These are phyloP conservation scores for Coemansia umbellata DNA, from an alignment of 192 early-diverging fungal genomes.

Conservation along the genomic window DNA sequence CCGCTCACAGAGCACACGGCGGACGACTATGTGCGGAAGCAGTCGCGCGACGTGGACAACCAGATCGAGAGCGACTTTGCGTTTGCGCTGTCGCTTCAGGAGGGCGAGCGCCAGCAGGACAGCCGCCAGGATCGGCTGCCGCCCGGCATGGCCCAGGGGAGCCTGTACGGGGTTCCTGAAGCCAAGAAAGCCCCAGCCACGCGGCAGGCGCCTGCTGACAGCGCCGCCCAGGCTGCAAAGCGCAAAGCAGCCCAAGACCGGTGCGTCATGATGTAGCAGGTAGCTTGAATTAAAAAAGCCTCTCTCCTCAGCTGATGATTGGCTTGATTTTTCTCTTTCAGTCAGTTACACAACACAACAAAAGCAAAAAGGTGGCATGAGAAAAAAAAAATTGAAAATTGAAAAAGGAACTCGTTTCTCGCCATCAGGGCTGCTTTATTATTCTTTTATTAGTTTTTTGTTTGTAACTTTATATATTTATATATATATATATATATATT, in stretches of 20 bases:
- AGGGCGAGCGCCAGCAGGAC: constrained; percentile 23
- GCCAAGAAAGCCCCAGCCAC: constrained; percentile 10
- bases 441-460: constrained; percentile 3
- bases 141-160: constrained; percentile 21
- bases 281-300: not conserved
- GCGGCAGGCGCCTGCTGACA: not conserved
- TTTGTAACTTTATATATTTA: not conserved
- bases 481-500: not conserved
- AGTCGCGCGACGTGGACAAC: not conserved
- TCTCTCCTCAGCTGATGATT: too few relatives aligned
- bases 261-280: not conserved
- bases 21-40: constrained; percentile 19
- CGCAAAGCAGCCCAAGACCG: not conserved
- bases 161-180: constrained; percentile 38
- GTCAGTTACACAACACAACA: too few relatives aligned
- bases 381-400: too few relatives aligned
- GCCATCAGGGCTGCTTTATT: too few relatives aligned
- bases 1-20: not conserved
- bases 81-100: constrained; percentile 44
- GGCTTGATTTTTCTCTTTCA: too few relatives aligned
- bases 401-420: too few relatives aligned
- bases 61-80: constrained; percentile 51
- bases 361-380: too few relatives aligned
- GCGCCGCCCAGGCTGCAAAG: not conserved
- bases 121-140: constrained; percentile 34